Base-by-base conservation (phyloP, 768 basidiomycete genomes). In the Boletus sp. region DNA sequence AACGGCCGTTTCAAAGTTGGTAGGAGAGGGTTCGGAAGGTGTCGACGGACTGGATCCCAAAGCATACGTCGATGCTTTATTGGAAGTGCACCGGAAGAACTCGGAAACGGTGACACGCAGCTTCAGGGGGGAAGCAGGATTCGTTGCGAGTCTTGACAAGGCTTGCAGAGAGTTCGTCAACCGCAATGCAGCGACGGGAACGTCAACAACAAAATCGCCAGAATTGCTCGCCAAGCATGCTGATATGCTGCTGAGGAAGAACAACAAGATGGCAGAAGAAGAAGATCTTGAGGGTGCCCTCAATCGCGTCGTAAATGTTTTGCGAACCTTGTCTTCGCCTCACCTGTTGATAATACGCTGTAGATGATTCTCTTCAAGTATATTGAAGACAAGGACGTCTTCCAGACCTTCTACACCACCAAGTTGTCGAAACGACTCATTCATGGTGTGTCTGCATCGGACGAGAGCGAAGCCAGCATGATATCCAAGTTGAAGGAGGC, bases 361-460 rank as follows among this genome's bases (percentile, higher is more conserved):
- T 66, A 98, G 96, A 97, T 98, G 94, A 80, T 91, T 14, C 75
- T 98, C 46, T 97, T 99, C 88, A 94, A 94, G 70, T 98, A 97
- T 73, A 88, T 98, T 63, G 93, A 95, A 69, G 95, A 98, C 78
- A 97, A 97, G 77, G 96, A 99, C 61, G 92, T 98, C 13, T 99
- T 98, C 84, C 94, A 96, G 68, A 90, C 90, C 17, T 98, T 96
- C 79, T 98, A 99, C 75, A 90, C 88, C 15, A 96, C 92, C 58
- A 95, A 92, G 70, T 74, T 98, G 23, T 91, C 91, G 34, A 91
- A 90, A 68, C 93, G 96, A 56, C 84, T 99, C 25, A 93, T 99
- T 61, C 86, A 91, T 61, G 84, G 84, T 13, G 84, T 90, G 3
- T 98, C 93, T 11, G 91, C 92, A 7, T 98, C 95, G 3, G 95